Evolutionary conservation across 2,329 filamentous ascomycete species (phyloP), one percentile per base, ranked within the genome.

Genomic region (Colletotrichum eremochloae): DNA sequence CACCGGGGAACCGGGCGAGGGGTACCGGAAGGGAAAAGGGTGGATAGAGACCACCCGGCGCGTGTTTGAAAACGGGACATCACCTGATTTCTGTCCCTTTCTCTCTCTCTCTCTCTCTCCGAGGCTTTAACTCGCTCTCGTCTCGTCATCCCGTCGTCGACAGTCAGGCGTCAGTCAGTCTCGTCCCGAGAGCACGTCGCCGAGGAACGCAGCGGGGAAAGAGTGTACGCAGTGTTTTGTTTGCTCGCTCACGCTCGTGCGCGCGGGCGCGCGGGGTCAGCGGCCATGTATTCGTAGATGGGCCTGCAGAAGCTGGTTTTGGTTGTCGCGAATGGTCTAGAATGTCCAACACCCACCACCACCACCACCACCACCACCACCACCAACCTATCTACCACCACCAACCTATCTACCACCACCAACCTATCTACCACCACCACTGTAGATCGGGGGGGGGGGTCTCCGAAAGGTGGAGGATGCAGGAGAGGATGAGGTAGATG

Each of bases 1-100:
- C 50, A 50, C 65, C 58, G 65, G 69, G 69, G 58, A 68, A 68
- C 65, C 65, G 69, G 69, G 53, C 58, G 38, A 68, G 31, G 58
- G 52, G 56, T 55, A 46, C 65, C 69, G 44, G 44, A 20, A 18
- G 15, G 42, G 18, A 44, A 46, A n/a, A 9, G 64, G 65, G 58
- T 44, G 31, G 5, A 42, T 20, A 42, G 20, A 18, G 15, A 20
- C 15, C 31, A 62, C 52, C 52, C 11, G 15, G 31, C 15, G 50
- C 50, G 50, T 29, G 50, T 18, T 33, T 31, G 40, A 33, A 33
- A 53, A 53, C 50, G 29, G 50, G 31, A 44, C 31, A 5, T 52
- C 24, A 6, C 14, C 48, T 9, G 9, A 56, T 56, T 38, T 55
- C 18, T n/a, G 5, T 9, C 29, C 20, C 14, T 11, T 6, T 18